A percentile compares a stretch with the other conserved stretches of the same genome.
These are phyloP conservation scores for Syzygium malaccense DNA, from an alignment of 441 rosid species.

Conservation along the genomic window DNA sequence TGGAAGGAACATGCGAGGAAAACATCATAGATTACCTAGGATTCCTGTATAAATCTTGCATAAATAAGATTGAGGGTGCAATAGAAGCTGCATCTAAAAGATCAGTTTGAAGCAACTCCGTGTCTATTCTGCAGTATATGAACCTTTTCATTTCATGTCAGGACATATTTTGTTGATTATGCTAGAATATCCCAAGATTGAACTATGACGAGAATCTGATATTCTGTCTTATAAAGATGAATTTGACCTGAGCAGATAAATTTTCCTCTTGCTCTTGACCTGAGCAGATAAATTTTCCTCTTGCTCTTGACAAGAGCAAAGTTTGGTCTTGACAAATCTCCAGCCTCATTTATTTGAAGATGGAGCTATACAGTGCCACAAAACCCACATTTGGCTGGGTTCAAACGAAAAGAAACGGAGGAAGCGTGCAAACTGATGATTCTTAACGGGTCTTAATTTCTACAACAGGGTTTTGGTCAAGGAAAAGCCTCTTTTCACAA, in stretches of 20 bases:
- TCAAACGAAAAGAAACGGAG: neutral
- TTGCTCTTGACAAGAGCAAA: neutral
- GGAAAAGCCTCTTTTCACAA: neutral
- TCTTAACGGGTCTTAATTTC: neutral
- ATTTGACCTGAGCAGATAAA: neutral
- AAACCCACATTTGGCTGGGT: neutral
- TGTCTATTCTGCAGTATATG: neutral
- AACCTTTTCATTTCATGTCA: neutral
- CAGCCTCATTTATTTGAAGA: neutral
- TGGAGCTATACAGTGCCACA: neutral
- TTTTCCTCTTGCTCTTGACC: neutral
- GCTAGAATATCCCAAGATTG: neutral
- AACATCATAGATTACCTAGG: constrained; percentile 37
- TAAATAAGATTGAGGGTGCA: constrained; percentile 38
- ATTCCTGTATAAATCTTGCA: constrained; percentile 49
- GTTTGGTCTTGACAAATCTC: neutral
- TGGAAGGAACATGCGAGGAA: constrained; percentile 36
- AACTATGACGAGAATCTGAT: neutral
- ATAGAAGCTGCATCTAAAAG: constrained; percentile 17
- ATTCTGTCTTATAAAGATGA: neutral
- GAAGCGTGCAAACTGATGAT: neutral
- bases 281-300: neutral
- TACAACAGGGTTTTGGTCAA: neutral
- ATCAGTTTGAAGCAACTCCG: neutral
- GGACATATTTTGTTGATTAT: neutral